Conservation (phyloP, 108 stramenopile species). For the Aurantiochytrium sp. region DNA sequence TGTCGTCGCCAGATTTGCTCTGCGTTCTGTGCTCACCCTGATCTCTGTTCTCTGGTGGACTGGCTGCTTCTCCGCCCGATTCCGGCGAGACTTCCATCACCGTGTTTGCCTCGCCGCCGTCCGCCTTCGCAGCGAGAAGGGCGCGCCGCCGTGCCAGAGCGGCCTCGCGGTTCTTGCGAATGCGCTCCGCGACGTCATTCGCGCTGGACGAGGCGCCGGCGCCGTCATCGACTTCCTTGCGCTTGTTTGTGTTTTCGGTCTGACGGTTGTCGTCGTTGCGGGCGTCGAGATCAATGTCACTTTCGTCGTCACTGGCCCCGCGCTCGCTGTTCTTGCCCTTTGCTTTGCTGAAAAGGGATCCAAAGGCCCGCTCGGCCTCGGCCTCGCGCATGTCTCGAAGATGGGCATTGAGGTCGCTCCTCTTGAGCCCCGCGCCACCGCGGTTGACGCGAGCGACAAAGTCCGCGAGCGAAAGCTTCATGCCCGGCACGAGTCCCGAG, state of each 20-base stretch:
- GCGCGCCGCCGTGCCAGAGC: neutral
- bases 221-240: neutral
- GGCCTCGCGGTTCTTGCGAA: neutral
- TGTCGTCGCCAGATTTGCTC: neutral
- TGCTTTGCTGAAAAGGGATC: neutral
- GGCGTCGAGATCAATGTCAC: too few species aligned
- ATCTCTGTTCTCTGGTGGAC: neutral
- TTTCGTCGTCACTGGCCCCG: neutral
- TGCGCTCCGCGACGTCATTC: neutral
- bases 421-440: neutral
- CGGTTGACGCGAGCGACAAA: neutral
- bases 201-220: neutral
- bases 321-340: neutral
- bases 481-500: neutral
- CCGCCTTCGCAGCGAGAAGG: neutral
- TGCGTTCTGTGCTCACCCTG: neutral
- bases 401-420: neutral
- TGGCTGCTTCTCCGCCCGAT: too few species aligned
- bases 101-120: too few species aligned
- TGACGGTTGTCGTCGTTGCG: too few species aligned
- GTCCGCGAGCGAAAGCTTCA: neutral
- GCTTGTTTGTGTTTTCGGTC: too few species aligned
- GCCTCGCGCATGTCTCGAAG: neutral
- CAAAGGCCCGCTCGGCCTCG: neutral
- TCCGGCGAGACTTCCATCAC: too few species aligned